Percentiles rank a stretch among this genome's conserved stretches.
These are phyloP conservation scores for Puccinia triticina DNA, from an alignment of 1,284 basidiomycete species.

Conservation along the genomic window DNA sequence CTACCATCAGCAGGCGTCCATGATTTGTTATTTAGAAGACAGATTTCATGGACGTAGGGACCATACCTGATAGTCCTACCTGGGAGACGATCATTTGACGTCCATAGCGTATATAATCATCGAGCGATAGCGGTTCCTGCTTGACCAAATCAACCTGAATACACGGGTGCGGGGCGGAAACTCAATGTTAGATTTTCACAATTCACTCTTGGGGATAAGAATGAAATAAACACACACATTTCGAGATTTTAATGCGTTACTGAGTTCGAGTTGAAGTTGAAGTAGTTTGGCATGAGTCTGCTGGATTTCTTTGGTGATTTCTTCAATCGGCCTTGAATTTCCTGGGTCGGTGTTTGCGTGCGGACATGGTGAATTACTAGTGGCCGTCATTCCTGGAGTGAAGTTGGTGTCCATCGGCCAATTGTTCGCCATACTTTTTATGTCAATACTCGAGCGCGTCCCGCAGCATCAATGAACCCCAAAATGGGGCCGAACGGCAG, in stretches of 20 bases:
- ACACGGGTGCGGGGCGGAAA: background rate
- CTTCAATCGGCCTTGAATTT: background rate
- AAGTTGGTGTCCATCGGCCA: too few species aligned
- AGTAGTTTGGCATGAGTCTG: background rate
- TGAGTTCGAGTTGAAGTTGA: background rate
- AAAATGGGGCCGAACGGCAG: too few species aligned
- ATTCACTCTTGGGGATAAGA: background rate
- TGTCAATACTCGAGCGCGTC: too few species aligned
- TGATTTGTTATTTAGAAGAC: slow-evolving; percentile 10
- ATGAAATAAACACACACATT: background rate
- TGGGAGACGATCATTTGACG: slow-evolving; percentile 94
- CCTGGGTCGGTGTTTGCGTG: background rate
- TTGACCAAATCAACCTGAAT: background rate
- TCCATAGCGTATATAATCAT: slow-evolving; percentile 87
- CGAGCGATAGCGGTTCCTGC: slow-evolving; percentile 54
- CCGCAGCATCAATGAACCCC: too few species aligned
- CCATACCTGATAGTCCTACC: slow-evolving; percentile 77
- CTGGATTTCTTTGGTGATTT: background rate
- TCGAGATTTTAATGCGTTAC: background rate
- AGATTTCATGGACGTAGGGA: slow-evolving; percentile 27
- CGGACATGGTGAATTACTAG: too few species aligned
- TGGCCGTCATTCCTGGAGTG: too few species aligned
- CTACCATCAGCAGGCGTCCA: background rate
- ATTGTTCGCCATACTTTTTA: too few species aligned
- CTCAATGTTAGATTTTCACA: background rate